These are phyloP conservation scores for Blepharisma japonicum DNA, from an alignment of 73 alveolate genomes.

Conservation along the genomic window DNA sequence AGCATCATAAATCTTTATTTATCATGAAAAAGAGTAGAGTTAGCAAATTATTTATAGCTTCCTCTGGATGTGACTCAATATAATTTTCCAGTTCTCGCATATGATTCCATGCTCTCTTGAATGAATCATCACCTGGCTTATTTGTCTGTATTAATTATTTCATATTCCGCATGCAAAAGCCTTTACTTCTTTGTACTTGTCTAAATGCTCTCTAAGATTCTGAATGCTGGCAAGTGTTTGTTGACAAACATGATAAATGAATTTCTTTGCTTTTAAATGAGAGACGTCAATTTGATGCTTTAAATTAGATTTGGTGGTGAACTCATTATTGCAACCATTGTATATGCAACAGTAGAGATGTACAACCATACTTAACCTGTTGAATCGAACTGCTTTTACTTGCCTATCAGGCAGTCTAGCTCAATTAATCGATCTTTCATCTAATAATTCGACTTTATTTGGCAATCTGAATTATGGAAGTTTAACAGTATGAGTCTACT, in stretches of 20 bases:
- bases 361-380: too few relatives aligned
- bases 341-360: not conserved
- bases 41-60: too few relatives aligned
- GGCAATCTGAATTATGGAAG: too few relatives aligned
- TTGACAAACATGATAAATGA: not conserved
- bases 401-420: too few relatives aligned
- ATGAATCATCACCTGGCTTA: not conserved
- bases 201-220: not conserved
- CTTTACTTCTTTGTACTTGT: not conserved
- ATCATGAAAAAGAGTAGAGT: too few relatives aligned
- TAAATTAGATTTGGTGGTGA: not conserved
- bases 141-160: not conserved
- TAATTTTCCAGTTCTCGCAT: not conserved
- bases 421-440: too few relatives aligned
- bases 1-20: too few relatives aligned
- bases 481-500: too few relatives aligned
- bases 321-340: not conserved
- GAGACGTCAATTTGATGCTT: not conserved
- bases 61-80: too few relatives aligned
- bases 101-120: not conserved
- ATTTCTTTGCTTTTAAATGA: not conserved
- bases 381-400: too few relatives aligned
- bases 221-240: not conserved
- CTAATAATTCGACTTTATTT: too few relatives aligned
- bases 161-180: not conserved